A percentile compares a stretch with the other conserved stretches of the same genome.
Conservation (phyloP, 1,284 basidiomycete genomes). For the Phellopilus nigrolimitatus region DNA sequence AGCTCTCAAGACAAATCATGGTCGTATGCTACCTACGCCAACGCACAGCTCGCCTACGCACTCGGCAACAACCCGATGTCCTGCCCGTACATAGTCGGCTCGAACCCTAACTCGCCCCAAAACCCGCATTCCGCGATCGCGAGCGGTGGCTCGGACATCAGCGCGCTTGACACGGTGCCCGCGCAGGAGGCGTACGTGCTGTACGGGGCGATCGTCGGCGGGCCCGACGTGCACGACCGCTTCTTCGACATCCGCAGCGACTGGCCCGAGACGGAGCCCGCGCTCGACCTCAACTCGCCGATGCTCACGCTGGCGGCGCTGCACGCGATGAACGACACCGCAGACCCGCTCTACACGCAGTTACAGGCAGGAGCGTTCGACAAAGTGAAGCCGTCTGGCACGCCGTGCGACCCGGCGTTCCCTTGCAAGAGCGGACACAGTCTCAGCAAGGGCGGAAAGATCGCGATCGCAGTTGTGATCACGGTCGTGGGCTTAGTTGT, state of each 20-base stretch:
- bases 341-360: constrained; percentile 77
- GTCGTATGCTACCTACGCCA: constrained; percentile 67
- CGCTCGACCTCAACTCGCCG: constrained; percentile 82
- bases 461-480: constrained; percentile 69
- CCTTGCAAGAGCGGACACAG: constrained; percentile 42
- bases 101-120: constrained; percentile 82
- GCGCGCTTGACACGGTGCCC: constrained; percentile 69
- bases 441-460: constrained; percentile 56
- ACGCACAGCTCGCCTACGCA: constrained; percentile 74
- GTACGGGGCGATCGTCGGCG: constrained; percentile 86
- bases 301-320: constrained; percentile 78
- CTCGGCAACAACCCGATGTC: constrained; percentile 87
- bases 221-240: constrained; percentile 71
- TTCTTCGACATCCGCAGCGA: constrained; percentile 84
- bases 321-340: constrained; percentile 57
- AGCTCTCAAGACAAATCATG: constrained; percentile 53
- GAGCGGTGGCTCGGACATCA: constrained; percentile 68
- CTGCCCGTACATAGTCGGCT: constrained; percentile 77
- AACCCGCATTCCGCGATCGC: constrained; percentile 89
- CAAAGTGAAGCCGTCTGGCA: constrained; percentile 55
- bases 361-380: constrained; percentile 64
- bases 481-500: constrained; percentile 56
- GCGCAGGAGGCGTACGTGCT: constrained; percentile 67
- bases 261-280: constrained; percentile 77
- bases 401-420: constrained; percentile 74